Evolutionary conservation across 2,329 filamentous ascomycete species (phyloP).

Genomic region (Cladosporium cucumerinum): DNA sequence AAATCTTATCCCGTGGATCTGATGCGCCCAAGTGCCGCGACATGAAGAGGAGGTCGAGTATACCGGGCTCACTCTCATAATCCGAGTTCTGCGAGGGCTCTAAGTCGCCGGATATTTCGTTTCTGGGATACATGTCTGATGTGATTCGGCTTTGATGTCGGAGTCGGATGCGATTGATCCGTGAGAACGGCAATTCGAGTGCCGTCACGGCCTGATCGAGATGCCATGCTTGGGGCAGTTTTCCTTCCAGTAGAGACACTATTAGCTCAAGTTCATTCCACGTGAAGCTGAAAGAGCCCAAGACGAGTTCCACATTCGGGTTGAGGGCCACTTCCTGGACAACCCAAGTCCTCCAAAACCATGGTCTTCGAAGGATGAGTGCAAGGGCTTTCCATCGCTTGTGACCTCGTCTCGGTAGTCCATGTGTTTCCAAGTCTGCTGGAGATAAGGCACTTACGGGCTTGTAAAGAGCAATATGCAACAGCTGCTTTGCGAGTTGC

Average conservation of each 20-base stretch:
- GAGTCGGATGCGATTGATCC: conserved; percentile 30
- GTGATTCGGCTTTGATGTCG: conserved; percentile 22
- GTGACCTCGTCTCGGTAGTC: conserved; percentile 27
- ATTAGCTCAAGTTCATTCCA: conserved; percentile 31
- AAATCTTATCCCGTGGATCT: conserved; percentile 31
- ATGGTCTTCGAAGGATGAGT: conserved; percentile 28
- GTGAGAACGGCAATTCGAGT: conserved; percentile 30
- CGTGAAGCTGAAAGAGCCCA: conserved; percentile 25
- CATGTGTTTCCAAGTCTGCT: conserved; percentile 24
- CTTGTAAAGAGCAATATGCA: conserved; percentile 21
- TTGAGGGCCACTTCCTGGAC: conserved; percentile 34
- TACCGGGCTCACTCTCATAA: conserved; percentile 22
- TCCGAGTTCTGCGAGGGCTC: not conserved
- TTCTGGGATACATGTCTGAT: not conserved
- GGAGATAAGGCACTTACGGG: conserved; percentile 17
- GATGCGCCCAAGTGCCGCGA: conserved; percentile 29
- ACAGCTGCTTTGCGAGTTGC: conserved; percentile 29
- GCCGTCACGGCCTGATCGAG: conserved; percentile 28
- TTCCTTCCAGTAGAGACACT: conserved; percentile 28
- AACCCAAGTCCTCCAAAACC: conserved; percentile 33
- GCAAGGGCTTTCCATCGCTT: conserved; percentile 29
- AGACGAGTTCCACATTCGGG: conserved; percentile 28
- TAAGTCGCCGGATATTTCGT: too few relatives aligned
- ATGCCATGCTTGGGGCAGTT: conserved; percentile 24
- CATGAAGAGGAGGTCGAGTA: conserved; percentile 32